These are phyloP conservation scores for Microbotryum saponariae DNA, from an alignment of 1,284 basidiomycete genomes.

Conservation along the genomic window DNA sequence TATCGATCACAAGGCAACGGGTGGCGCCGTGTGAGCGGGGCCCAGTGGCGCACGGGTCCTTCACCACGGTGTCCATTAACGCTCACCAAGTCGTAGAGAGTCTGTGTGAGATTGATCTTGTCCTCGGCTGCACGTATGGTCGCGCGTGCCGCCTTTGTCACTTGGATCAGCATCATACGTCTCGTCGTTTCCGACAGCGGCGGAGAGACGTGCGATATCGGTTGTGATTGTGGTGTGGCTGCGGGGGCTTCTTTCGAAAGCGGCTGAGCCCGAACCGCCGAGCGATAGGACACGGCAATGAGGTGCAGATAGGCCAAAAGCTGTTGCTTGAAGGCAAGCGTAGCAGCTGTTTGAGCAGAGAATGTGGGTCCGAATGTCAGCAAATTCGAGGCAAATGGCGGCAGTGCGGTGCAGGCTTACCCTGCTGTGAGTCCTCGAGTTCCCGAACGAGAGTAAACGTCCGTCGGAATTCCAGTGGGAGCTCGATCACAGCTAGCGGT, in stretches of 20 bases:
- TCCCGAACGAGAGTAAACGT: conserved; percentile 30
- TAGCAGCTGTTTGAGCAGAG: not conserved
- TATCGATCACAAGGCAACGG: not conserved
- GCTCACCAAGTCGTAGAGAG: conserved; percentile 31
- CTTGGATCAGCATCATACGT: conserved; percentile 3
- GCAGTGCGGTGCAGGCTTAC: not conserved
- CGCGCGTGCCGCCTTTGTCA: conserved; percentile 4
- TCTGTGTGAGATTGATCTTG: conserved; percentile 30
- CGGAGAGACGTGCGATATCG: not conserved
- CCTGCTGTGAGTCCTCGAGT: conserved; percentile 25
- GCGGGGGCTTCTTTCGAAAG: not conserved
- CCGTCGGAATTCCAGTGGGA: conserved; percentile 32
- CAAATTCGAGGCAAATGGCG: not conserved
- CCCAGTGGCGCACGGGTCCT: too few relatives aligned
- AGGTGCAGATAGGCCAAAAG: too few relatives aligned
- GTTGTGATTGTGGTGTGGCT: not conserved
- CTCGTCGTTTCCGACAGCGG: not conserved
- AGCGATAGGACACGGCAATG: too few relatives aligned
- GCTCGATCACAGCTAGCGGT: conserved; percentile 1
- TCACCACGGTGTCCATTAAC: too few relatives aligned
- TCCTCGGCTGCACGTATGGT: conserved; percentile 27
- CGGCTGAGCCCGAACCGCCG: too few relatives aligned
- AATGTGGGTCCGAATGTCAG: conserved; percentile 1
- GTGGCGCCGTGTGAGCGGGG: too few relatives aligned
- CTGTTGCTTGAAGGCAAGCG: too few relatives aligned